Evolutionary conservation across 768 basidiomycete species (phyloP), one percentile per base, ranked within the genome.

Genomic region (Mycena chlorophos): DNA sequence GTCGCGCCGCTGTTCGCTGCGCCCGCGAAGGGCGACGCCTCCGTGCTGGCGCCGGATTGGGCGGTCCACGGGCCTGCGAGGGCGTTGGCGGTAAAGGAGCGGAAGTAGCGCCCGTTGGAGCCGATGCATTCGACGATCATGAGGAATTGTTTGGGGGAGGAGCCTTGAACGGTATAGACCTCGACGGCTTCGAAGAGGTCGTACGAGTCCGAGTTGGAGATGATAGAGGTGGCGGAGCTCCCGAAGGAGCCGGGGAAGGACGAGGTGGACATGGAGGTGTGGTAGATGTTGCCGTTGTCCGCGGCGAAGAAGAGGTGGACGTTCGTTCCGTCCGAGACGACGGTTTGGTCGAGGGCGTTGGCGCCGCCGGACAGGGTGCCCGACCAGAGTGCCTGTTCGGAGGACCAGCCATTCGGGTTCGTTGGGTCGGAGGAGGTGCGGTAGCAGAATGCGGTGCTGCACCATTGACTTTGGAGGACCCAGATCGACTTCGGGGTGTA

Each of bases 71-170:
- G 28, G 37, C 60, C 60, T 5, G 25, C 16, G 29, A 61, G 60
- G 42, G 47, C 54, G 1, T 55, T 57, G 17, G 60, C 56, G 13
- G 60, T 61, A 46, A 23, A 61, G 10, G 60, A 61, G 42, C 60
- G 60, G 60, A 61, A 61, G 52, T 61, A 61, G 37, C 55, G 51
- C 42, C 60, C 60, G 47, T 54, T 51, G 17, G 55, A 46, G 6
- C 60, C 60, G 37, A 61, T 61, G 31, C 45, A 51, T 34, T 61
- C 60, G 52, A 61, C 52, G 38, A 61, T 45, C 51, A 61, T 52
- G 46, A 61, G 56, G 16, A 26, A 61, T 46, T 54, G 31, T 27
- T n/a, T 54, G 40, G 50, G 55, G 40, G n/a, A n/a, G n/a, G n/a
- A n/a, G n/a, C 55, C 55, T 37, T 49, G 34, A 22, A 61, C 6